Evolutionary conservation across 345 rosid genomes (phyloP).

Genomic region (Draba incana): DNA sequence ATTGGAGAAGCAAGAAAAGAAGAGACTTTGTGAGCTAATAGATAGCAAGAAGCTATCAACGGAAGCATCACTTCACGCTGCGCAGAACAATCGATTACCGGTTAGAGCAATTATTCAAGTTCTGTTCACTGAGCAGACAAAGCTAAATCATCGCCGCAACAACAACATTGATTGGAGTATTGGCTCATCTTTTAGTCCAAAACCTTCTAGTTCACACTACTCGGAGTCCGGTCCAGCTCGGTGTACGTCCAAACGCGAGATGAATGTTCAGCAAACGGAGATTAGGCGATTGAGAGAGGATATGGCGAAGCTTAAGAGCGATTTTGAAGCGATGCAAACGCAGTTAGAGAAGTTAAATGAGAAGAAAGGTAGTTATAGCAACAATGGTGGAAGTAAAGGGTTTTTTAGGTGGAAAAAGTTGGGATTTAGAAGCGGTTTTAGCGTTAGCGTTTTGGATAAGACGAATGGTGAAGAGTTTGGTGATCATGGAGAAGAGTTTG

Average conservation of each 20-base stretch:
- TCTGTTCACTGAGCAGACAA: slow-evolving; percentile 71
- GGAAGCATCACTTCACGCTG: slow-evolving; percentile 83
- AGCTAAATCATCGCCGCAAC: slow-evolving; percentile 47
- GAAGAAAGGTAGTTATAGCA: slow-evolving; percentile 63
- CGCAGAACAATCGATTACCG: slow-evolving; percentile 83
- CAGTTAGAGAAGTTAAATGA: slow-evolving; percentile 70
- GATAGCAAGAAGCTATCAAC: slow-evolving; percentile 71
- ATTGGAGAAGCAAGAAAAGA: slow-evolving; percentile 74
- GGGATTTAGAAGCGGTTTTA: slow-evolving; percentile 46
- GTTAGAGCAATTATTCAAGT: slow-evolving; percentile 83
- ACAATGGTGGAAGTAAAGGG: slow-evolving; percentile 66
- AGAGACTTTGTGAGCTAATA: slow-evolving; percentile 63
- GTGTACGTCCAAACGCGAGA: slow-evolving; percentile 74
- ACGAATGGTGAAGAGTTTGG: slow-evolving; percentile 45
- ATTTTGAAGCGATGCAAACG: slow-evolving; percentile 55
- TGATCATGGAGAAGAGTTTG: slow-evolving; percentile 45
- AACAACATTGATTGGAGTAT: slow-evolving; percentile 60
- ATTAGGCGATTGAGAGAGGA: slow-evolving; percentile 69
- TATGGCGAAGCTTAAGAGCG: slow-evolving; percentile 61
- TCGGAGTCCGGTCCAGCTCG: slow-evolving; percentile 48
- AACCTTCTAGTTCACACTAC: slow-evolving; percentile 31
- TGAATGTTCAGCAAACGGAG: slow-evolving; percentile 61
- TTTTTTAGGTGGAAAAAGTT: slow-evolving; percentile 77
- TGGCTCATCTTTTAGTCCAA: slow-evolving; percentile 64
- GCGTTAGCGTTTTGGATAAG: slow-evolving; percentile 46